phyloP scores from a whole-genome alignment of 2,329 filamentous ascomycete genomes.

The Ascochyta clinopodiicola region DNA sequence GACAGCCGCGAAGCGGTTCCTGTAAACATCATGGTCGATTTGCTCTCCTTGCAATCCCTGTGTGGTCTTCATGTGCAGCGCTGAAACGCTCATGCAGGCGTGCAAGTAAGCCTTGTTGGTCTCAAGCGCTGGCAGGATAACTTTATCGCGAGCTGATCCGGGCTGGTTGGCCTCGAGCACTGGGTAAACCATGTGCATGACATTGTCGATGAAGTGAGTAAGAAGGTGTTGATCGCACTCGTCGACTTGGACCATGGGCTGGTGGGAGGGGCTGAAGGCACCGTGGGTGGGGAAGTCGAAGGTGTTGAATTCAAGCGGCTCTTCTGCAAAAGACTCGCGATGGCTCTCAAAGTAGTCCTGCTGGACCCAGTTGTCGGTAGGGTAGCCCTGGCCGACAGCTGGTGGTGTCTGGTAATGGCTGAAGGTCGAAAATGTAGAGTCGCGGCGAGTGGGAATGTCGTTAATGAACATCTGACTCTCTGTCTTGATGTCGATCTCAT shows the following conservation, averaged over 20 bases:
- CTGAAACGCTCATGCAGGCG: constrained; percentile 92
- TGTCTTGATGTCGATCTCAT: constrained; percentile 95
- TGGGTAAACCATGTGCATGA: constrained; percentile 88
- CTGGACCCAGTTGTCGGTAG: constrained; percentile 74
- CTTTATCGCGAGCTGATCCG: constrained; percentile 78
- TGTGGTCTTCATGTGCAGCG: constrained; percentile 87
- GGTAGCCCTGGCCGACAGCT: constrained; percentile 70
- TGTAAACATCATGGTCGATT: constrained; percentile 88
- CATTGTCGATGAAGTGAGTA: constrained; percentile 88
- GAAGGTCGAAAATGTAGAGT: constrained; percentile 90
- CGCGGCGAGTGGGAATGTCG: constrained; percentile 81
- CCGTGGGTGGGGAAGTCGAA: constrained; percentile 81
- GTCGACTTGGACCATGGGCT: constrained; percentile 80
- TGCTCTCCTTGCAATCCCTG: constrained; percentile 71
- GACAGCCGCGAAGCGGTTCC: constrained; percentile 88
- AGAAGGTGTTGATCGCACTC: constrained; percentile 86
- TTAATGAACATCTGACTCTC: constrained; percentile 94
- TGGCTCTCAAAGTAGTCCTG: constrained; percentile 73
- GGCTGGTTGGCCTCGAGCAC: constrained; percentile 90
- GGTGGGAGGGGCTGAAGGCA: constrained; percentile 64
- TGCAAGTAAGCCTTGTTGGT: constrained; percentile 93
- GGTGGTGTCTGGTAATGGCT: constrained; percentile 87
- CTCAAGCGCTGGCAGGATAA: constrained; percentile 86
- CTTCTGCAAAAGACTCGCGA: constrained; percentile 68
- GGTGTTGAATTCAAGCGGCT: constrained; percentile 73